Evolutionary conservation across 2,329 filamentous ascomycete species (phyloP), one percentile per base, ranked within the genome.

Genomic region (Alternaria triticimaculans): DNA sequence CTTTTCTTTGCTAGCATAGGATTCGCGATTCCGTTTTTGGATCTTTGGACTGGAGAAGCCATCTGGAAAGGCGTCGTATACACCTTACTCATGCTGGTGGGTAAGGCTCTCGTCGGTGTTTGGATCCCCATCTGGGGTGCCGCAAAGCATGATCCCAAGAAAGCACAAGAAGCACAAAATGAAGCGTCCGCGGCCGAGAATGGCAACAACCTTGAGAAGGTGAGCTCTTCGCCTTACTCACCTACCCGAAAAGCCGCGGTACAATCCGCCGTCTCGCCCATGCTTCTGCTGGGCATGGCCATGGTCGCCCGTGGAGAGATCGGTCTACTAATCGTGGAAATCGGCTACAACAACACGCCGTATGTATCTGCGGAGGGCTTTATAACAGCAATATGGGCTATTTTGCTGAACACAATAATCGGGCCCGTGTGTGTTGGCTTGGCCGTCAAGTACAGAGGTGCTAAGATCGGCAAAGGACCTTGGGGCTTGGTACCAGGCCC

Each of bases 1-100:
- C 58, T 76, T 14, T 77, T 76, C 68, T 77, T 77, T 44, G 73
- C 74, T 3, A 72, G 68, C 21, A 75, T 77, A 15, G 73, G 74
- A 2, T 76, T 77, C 33, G 73, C 74, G 0, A 76, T 75, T 12
- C 74, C 74, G 0, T 75, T 77, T 45, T 30, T 74, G 15, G 68
- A 72, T 55, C 68, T 77, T 3, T 77, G 71, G 72, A 70, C 72
- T 21, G 74, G 73, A 5, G 46, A 69, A n/a, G 74, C 71, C 0
- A 68, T 77, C 41, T 77, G 73, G 73, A 70, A 65, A 28, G 74
- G 74, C 9, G 23, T 75, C 3, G 65, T 77, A 4, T 76, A 74
- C 33, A 72, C 67, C 10, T 41, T 77, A 23, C 66, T 77, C 28
- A 76, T 75, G 73, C 60, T 76, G 44, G 7, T 66, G 7, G 23